Base-by-base conservation (phyloP, 306 rosid species). In the Ammopiptanthus mongolicus region DNA sequence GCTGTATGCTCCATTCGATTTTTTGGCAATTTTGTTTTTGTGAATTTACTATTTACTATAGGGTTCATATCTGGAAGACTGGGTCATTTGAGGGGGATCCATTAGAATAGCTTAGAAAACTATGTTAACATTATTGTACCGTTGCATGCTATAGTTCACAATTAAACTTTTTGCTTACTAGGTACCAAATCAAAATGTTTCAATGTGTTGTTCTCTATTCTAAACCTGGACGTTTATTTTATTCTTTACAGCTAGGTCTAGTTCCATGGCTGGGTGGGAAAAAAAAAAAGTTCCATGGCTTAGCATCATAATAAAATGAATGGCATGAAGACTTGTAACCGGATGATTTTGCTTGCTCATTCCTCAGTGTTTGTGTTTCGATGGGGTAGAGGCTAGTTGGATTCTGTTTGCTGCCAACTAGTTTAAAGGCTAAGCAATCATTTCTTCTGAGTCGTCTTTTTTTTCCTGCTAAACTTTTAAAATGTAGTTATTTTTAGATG, bases 11-110 rank as follows among this genome's bases (percentile, higher is more conserved):
- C 58, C 74, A 31, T 69, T 67, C 58, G 37, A 69, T 69, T 33
- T 71, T 81, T 66, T 71, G 55, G 69, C 58, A 65, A 47, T 78
- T 72, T 79, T 83, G 63, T 71, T 61, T 60, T 63, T 69, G 65
- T 65, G 77, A 83, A 62, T 55, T 77, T 39, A 28, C 31, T 44
- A 62, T 55, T 77, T 39, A 28, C 31, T 44, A 2, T 73, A 71
- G 78, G 59, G 46, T 75, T 81, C 67, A 57, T 70, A 46, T 65
- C n/a, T 17, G 48, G 48, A 42, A 11, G 15, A 42, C 48, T n/a
- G 57, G 78, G 47, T 47, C 75, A 29, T 12, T 47, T 47, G 19
- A 28, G 75, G 68, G 67, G 51, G 59, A 37, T 77, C 17, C 59
- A 47, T 23, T 57, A 60, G 33, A 79, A 12, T 64, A 75, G 74